phyloP scores from a whole-genome alignment of 345 rosid genomes.

The Fremontodendron californicum region DNA sequence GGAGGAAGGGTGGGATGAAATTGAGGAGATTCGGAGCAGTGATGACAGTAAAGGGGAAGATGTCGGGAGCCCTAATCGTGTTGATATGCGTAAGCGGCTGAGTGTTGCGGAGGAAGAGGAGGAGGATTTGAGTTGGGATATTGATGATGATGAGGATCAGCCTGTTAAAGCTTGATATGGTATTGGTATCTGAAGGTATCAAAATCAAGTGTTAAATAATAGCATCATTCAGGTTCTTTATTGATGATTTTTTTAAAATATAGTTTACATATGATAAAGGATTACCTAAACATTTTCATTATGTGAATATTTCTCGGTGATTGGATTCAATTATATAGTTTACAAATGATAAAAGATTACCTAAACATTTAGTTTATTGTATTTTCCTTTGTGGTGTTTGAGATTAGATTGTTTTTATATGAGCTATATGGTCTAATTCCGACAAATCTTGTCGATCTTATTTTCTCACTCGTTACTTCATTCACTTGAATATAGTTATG shows the following conservation, averaged over 20 bases:
- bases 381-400: background rate
- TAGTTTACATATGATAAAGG: background rate
- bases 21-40: constrained; percentile 56
- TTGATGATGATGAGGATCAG: constrained; percentile 51
- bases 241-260: background rate
- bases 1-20: constrained; percentile 80
- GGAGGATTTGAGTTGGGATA: constrained; percentile 79
- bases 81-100: constrained; percentile 47
- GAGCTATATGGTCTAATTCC: no score
- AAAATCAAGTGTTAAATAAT: background rate
- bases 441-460: no score
- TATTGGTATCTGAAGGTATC: background rate
- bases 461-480: background rate
- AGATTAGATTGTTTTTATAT: no score
- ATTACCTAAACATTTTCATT: background rate
- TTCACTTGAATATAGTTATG: background rate
- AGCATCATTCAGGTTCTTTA: background rate
- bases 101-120: constrained; percentile 58
- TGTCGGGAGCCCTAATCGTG: constrained; percentile 23
- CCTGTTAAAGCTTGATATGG: constrained; percentile 21
- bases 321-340: background rate
- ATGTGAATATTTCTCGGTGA: background rate
- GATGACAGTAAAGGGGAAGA: constrained; percentile 34
- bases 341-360: no score
- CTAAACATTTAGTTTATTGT: no score